Base-by-base conservation (phyloP, 1,139 yeast genomes). In the Yamadazyma blattariae region DNA sequence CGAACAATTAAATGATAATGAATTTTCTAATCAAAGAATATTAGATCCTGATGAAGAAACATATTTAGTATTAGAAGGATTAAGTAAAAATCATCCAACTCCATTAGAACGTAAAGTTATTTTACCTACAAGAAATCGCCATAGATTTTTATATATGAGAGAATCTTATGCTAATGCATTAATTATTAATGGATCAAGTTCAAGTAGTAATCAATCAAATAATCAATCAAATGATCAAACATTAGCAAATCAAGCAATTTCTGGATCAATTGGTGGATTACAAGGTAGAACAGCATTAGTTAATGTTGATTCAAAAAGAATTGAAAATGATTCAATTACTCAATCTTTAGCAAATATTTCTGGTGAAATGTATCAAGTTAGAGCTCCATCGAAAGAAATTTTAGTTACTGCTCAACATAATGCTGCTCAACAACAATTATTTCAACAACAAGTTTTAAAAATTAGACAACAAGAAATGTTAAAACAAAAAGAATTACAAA, bases 21-120 rank as follows among this genome's bases (percentile, higher is more conserved):
- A 54, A 19, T 46, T 51, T 9, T 49, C 46, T 27, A 49, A 52
- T 29, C 55, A 54, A 37, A 54, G 63, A 39, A 56, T 64, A 5
- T 57, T 69, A 32, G 74, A 69, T 50, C 95, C 96, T 5, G 97
- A 92, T 51, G 96, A 89, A 55, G 99, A 94, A 52, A 88, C 96
- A 1, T 90, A 86, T 38, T 86, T 85, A 50, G 97, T 94, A 3
- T 67, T 94, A 55, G 92, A 87, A 43, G 97, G 97, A n/a, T 87
- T 92, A 22, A 75, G 85, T 10, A 72, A 86, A 47, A 82, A 89
- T 29, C 74, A 77, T 41, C 90, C 96, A 3, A 69, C 83, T 41
- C 97, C 97, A 1, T 61, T 90, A 40, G 97, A 90, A 52, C 64
- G 89, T 29, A 79, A 78, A 38, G 82, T 82, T 10, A 55, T 88